Base-by-base conservation (phyloP, 1,284 basidiomycete species). In the Ustilago lituana region DNA sequence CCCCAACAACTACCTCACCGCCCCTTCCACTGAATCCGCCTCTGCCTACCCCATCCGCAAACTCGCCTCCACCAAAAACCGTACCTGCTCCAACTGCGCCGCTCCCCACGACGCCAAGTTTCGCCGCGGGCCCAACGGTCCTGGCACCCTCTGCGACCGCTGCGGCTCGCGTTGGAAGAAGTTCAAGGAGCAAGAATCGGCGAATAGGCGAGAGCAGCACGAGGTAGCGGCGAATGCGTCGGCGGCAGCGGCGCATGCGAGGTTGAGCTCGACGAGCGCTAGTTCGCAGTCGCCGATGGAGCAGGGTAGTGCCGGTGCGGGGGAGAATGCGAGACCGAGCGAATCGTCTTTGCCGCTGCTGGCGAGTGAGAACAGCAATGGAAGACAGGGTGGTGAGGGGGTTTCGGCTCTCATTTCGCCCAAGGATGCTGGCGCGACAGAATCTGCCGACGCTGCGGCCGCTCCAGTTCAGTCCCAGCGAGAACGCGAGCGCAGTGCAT, bases 21-120 rank as follows among this genome's bases (percentile, higher is more conserved):
- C 64, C 3, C 57, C 64, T 4, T 9, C 53, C 12, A 19, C 62
- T 4, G 53, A 49, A 10, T 39, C 41, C 15, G 24, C 29, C 8
- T 15, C 14, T n/a, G 48, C 19, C 31, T 63, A 56, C 29, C 66
- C 66, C 1, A 35, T 69, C 4, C 69, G 71, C 11, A 74, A 67
- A 22, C 67, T 74, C 1, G 73, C 73, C 11, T 68, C 71, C 4
- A 74, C 67, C 44, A 77, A 75, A 38, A 75, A 66, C 20, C 44
- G 69, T 22, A 72, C 69, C 7, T 72, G 69, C 33, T 60, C 60
- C 38, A 67, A 63, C 43, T 72, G 69, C 31, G 52, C 64, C 10
- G 69, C 69, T 22, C 69, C 69, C 1, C 69, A 72, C 69, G 64
- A 72, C 32, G 69, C 69, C 35, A 72, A 72, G 40, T 72, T 72